Evolutionary conservation across 2,329 filamentous ascomycete species (phyloP), one percentile per base, ranked within the genome.

Genomic region (Aspergillus aculeatinus): DNA sequence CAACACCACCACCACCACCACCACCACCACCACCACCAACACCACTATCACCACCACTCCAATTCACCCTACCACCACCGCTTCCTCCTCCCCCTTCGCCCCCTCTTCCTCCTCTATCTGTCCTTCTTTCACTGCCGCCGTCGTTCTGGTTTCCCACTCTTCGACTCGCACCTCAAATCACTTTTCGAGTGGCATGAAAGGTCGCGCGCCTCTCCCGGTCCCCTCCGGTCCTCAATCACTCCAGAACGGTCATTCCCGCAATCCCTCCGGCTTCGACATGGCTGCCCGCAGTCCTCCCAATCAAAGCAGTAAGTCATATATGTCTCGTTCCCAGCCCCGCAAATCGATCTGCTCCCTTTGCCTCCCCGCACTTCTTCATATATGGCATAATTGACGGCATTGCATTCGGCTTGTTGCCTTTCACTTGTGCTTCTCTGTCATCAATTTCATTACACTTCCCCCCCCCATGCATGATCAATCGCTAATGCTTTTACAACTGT

Each of bases 231-330:
- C 67, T 25, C 68, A 68, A 52, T 55, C 65, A 57, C 63, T 69
- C 47, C 74, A 75, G 63, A 78, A 78, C 68, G 77, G 76, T 50
- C 76, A 79, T 68, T 68, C 74, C 63, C 76, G 77, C 68, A 78
- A 73, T 65, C 68, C 68, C 39, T 77, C 76, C 29, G 74, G 70
- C 56, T 77, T 79, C 63, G 79, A 80, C 60, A 76, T 80, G 74
- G 75, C 74, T 59, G 70, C 76, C 60, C 77, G 78, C 69, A 81
- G 79, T 62, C 79, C 79, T 59, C 79, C 79, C 16, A 79, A 79
- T 60, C 72, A 76, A 57, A 75, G 73, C 62, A 77, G 74, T 69
- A 79, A 80, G 71, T 72, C 70, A 23, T 52, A 31, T 19, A 29
- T 33, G 16, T 33, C 29, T 47, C 2, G 48, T 7, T 27, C 47